Conservation (phyloP, 164 flowering plant species). For the Annona squamosa region DNA sequence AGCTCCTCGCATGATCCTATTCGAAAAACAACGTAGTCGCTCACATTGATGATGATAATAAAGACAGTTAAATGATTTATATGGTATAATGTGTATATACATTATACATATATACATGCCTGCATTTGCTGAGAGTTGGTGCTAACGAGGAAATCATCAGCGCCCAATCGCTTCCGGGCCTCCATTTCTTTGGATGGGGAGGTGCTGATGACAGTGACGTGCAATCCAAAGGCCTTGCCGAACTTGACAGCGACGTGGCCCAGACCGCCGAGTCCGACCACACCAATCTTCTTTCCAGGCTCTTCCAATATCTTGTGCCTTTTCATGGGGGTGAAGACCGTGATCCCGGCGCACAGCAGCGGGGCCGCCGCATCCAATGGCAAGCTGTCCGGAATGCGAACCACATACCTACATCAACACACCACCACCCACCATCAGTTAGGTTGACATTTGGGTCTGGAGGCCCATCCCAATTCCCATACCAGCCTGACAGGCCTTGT, state of each 20-base stretch:
- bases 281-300: conserved; percentile 42
- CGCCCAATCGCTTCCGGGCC: conserved; percentile 55
- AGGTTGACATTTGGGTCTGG: not conserved
- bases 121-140: conserved; percentile 44
- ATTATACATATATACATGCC: conserved; percentile 20
- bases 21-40: not conserved
- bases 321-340: conserved; percentile 64
- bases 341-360: conserved; percentile 65
- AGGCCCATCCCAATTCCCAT: not conserved
- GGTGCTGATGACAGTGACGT: conserved; percentile 78
- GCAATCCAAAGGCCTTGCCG: conserved; percentile 69
- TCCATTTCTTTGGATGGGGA: conserved; percentile 60
- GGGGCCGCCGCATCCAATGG: conserved; percentile 71
- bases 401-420: conserved; percentile 35
- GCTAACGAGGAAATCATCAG: conserved; percentile 62
- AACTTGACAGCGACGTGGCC: conserved; percentile 76
- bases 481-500: not conserved
- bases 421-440: not conserved
- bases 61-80: no score
- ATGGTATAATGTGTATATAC: no score
- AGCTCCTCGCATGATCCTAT: conserved; percentile 32
- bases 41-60: no score
- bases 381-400: conserved; percentile 47
- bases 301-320: conserved; percentile 37
- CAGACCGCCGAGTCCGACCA: conserved; percentile 74